These are phyloP conservation scores for Stromatinia cepivora DNA, from an alignment of 2,329 filamentous ascomycete genomes.

Conservation along the genomic window DNA sequence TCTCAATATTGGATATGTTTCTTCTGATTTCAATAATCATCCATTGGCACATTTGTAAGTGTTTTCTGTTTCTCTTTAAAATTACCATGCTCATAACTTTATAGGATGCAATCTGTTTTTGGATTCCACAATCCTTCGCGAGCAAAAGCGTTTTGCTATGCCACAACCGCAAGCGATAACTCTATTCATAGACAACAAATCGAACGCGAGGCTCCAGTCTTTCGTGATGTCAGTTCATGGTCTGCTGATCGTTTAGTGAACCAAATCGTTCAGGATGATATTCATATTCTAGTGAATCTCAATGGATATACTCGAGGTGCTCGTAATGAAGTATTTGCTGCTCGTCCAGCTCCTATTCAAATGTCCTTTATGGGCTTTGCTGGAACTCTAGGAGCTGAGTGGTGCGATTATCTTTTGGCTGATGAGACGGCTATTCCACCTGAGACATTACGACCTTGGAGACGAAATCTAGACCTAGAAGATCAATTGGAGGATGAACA, in stretches of 20 bases:
- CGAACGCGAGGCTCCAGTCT: slow-evolving; percentile 86
- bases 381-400: slow-evolving; percentile 91
- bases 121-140: slow-evolving; percentile 75
- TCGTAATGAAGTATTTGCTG: slow-evolving; percentile 96
- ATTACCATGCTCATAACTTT: slow-evolving; percentile 1
- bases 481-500: slow-evolving; percentile 70
- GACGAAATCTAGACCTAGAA: slow-evolving; percentile 71
- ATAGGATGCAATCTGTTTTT: slow-evolving; percentile 94
- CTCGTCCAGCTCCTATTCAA: slow-evolving; percentile 89
- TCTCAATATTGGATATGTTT: slow-evolving; percentile 93
- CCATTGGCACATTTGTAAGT: slow-evolving; percentile 82
- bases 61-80: neutral
- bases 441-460: slow-evolving; percentile 76
- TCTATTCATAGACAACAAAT: slow-evolving; percentile 91
- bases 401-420: slow-evolving; percentile 96
- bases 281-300: slow-evolving; percentile 95
- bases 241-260: slow-evolving; percentile 78
- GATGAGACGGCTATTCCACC: slow-evolving; percentile 84
- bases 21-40: slow-evolving; percentile 98
- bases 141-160: slow-evolving; percentile 90
- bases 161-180: slow-evolving; percentile 86
- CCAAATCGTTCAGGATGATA: slow-evolving; percentile 82
- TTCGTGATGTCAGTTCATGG: slow-evolving; percentile 87
- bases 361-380: slow-evolving; percentile 99
- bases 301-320: slow-evolving; percentile 97